phyloP scores from a whole-genome alignment of 2,329 filamentous ascomycete genomes.

The Gaeumannomyces sp. region DNA sequence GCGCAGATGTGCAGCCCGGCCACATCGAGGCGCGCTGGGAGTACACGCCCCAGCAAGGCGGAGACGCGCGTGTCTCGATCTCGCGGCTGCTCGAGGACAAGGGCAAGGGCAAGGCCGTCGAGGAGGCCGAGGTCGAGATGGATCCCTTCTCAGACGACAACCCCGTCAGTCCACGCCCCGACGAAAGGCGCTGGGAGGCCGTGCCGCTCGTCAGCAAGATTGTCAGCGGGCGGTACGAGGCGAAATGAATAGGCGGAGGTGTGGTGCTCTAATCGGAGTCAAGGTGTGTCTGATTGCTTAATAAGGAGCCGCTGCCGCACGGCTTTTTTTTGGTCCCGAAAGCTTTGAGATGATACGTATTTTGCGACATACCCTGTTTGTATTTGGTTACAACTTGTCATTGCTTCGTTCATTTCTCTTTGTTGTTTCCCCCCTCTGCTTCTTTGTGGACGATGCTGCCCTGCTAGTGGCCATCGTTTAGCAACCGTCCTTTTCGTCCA shows the following conservation, averaged over 20 bases:
- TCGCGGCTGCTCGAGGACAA: conserved; percentile 44
- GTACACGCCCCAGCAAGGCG: conserved; percentile 54
- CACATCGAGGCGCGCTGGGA: conserved; percentile 61
- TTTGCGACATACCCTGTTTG: conserved; percentile 5
- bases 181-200: conserved; percentile 51
- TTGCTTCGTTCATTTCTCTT: conserved; percentile 14
- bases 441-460: background rate
- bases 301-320: background rate
- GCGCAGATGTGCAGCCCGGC: conserved; percentile 46
- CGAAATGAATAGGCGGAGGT: conserved; percentile 26
- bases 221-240: conserved; percentile 70
- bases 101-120: conserved; percentile 45
- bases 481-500: background rate
- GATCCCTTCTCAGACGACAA: conserved; percentile 67
- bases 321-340: background rate
- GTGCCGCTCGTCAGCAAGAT: conserved; percentile 62
- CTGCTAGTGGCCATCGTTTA: no score
- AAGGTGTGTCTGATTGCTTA: background rate
- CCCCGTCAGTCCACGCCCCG: conserved; percentile 22
- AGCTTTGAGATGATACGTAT: conserved; percentile 2
- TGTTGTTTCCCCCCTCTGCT: conserved; percentile 14
- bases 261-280: background rate
- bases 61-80: conserved; percentile 75
- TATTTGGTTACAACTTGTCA: conserved; percentile 13
- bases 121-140: conserved; percentile 36